Base-by-base conservation (phyloP, 371 early-diverging fungal genomes). In the Mortierella sp. region DNA sequence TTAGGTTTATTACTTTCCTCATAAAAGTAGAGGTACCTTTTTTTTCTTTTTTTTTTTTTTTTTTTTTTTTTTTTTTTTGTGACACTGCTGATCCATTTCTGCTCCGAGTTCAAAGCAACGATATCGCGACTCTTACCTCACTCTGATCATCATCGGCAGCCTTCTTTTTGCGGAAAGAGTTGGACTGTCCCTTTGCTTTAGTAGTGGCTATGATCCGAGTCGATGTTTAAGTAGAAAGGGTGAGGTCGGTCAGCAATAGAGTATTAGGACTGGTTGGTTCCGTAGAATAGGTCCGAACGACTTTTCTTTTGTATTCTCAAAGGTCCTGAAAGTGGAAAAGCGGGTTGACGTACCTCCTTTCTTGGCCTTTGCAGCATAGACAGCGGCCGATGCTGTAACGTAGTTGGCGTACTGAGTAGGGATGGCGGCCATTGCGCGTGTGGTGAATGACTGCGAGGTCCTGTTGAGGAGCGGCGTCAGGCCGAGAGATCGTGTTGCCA, bases 321-420 rank as follows among this genome's bases (percentile, higher is more conserved):
- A 28, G 56, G 9, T 37, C 37, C 37, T 21, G 50, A 50, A 14
- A 50, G 21, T 50, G 5, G 50, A 50, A 14, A 21, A 50, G n/a
- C n/a, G n/a, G n/a, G 37, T 37, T 37, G n/a, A 12, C 15, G 30
- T 29, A 37, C 9, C 70, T 69, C 69, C 70, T 60, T 79, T 72
- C 67, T 66, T 73, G 25, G 70, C 64, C 70, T 79, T 73, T 55
- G 44, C 71, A 9, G 80, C 80, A 62, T 66, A 70, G 64, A 70
- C 74, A 21, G 66, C 80, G 30, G 74, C 64, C 2, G 80, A 79
- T 57, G 80, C 74, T 7, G 74, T 79, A 52, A 79, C 80, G 63
- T 79, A 79, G 70, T 73, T 79, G 64, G 80, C 80, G 56, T 70
- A 73, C 64, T 79, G 80, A n/a, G 58, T 70, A 21, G 80, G 80